Evolutionary conservation across 1,284 basidiomycete genomes (phyloP).

Genomic region (Papiliotrema terrestris): DNA sequence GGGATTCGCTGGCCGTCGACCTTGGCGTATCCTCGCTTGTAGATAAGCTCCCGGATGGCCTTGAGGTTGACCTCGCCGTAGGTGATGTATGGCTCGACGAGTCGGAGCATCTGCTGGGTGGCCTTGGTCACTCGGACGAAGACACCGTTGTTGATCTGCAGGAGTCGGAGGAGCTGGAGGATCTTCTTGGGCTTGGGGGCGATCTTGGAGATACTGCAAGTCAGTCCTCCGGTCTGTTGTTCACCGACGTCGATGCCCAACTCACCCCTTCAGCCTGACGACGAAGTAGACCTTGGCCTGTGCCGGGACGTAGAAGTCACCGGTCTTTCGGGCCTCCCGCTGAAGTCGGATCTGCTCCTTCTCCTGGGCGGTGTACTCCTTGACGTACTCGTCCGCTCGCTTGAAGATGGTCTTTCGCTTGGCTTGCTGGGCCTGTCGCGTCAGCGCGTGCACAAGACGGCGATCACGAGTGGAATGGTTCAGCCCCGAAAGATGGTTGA

Average conservation of each 20-base stretch:
- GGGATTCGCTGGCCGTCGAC: conserved; percentile 97
- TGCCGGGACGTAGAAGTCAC: conserved; percentile 96
- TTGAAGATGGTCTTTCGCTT: conserved; percentile 99
- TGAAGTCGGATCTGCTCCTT: conserved; percentile 95
- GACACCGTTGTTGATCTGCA: conserved; percentile 99
- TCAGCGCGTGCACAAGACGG: conserved; percentile 14
- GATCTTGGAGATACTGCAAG: conserved; percentile 92
- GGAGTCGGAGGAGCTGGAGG: conserved; percentile 93
- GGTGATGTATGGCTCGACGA: conserved; percentile 95
- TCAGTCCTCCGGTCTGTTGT: neutral
- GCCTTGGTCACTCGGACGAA: conserved; percentile 97
- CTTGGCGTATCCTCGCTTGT: conserved; percentile 99
- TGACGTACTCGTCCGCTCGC: conserved; percentile 96
- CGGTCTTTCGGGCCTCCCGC: conserved; percentile 84
- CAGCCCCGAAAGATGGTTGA: conserved; percentile 99
- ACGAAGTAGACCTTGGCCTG: conserved; percentile 99
- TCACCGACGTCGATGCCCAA: conserved; percentile 26
- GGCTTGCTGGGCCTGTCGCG: conserved; percentile 69
- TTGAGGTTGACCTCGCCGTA: conserved; percentile 93
- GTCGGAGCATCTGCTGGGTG: conserved; percentile 95
- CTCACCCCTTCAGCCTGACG: conserved; percentile 88
- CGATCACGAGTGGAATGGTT: conserved; percentile 32
- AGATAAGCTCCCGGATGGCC: conserved; percentile 94
- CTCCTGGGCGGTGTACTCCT: conserved; percentile 91
- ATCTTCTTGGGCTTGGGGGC: conserved; percentile 99